Conservation (phyloP, 2,329 filamentous ascomycete species). For the Lecanoromycetidae sp. region DNA sequence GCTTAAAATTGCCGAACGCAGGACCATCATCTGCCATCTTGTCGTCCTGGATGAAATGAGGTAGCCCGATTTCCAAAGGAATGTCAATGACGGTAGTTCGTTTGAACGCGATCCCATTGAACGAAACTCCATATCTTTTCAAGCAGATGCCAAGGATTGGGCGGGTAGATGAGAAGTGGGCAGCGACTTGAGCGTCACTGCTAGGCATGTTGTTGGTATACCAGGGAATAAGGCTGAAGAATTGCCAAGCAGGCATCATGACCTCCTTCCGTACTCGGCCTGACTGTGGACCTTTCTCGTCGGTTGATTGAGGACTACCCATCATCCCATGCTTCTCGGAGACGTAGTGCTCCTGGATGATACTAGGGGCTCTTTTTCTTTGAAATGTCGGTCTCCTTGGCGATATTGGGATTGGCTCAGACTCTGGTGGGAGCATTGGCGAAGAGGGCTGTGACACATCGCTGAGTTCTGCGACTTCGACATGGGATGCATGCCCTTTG, state of each 20-base stretch:
- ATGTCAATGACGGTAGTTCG: slow-evolving; percentile 84
- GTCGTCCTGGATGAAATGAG: slow-evolving; percentile 80
- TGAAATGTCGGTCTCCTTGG: slow-evolving; percentile 4
- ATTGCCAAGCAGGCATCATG: slow-evolving; percentile 93
- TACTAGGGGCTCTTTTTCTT: slow-evolving; percentile 35
- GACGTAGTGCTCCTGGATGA: slow-evolving; percentile 49
- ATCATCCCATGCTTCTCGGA: slow-evolving; percentile 36
- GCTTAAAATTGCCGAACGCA: slow-evolving; percentile 78
- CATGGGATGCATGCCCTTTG: slow-evolving; percentile 14
- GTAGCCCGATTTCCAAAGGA: slow-evolving; percentile 67
- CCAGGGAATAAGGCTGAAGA: slow-evolving; percentile 91
- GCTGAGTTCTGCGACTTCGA: slow-evolving; percentile 15
- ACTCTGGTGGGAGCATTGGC: slow-evolving; percentile 19
- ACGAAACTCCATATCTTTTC: slow-evolving; percentile 72
- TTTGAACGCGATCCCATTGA: slow-evolving; percentile 55
- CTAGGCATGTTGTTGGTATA: slow-evolving; percentile 57
- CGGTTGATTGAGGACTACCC: slow-evolving; percentile 20
- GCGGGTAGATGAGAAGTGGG: slow-evolving; percentile 68
- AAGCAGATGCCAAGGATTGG: slow-evolving; percentile 87
- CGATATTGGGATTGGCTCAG: slow-evolving; percentile 16
- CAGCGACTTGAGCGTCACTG: slow-evolving; percentile 69
- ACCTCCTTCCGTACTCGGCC: slow-evolving; percentile 54
- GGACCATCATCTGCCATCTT: slow-evolving; percentile 53
- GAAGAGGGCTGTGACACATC: slow-evolving; percentile 17
- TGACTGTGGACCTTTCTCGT: slow-evolving; percentile 29